Conservation (phyloP, 2,329 filamentous ascomycete species). For the Ilyonectria robusta region DNA sequence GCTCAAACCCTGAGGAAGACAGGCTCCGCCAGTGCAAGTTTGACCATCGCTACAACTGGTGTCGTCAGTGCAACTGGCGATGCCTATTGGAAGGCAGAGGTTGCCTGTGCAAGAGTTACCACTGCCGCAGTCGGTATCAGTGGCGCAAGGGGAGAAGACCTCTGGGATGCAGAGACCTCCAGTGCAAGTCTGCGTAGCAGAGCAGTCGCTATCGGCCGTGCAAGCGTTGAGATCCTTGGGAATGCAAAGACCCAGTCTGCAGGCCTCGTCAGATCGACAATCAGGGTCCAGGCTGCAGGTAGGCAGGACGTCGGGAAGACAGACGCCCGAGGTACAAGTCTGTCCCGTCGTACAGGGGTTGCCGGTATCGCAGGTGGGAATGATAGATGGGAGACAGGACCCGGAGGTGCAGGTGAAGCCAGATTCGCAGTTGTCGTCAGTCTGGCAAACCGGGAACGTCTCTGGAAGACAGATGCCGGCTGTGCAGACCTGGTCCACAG, state of each 20-base stretch:
- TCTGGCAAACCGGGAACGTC: slow-evolving; percentile 20
- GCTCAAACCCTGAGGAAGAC: slow-evolving; percentile 12
- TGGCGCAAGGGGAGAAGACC: slow-evolving; percentile 9
- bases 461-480: slow-evolving; percentile 21
- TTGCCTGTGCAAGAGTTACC: slow-evolving; percentile 10
- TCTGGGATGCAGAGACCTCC: slow-evolving; percentile 18
- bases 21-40: slow-evolving; percentile 9
- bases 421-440: slow-evolving; percentile 8
- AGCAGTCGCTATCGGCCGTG: slow-evolving; percentile 7
- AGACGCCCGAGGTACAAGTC: slow-evolving; percentile 14
- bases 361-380: slow-evolving; percentile 6
- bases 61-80: slow-evolving; percentile 8
- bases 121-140: slow-evolving; percentile 4
- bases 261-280: slow-evolving; percentile 18
- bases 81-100: slow-evolving; percentile 15
- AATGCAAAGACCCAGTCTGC: slow-evolving; percentile 21
- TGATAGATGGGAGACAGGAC: slow-evolving; percentile 9
- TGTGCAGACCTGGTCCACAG: slow-evolving; percentile 8
- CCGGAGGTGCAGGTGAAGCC: slow-evolving; percentile 7
- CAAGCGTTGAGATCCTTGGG: slow-evolving; percentile 3
- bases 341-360: slow-evolving; percentile 7
- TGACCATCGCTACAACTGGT: slow-evolving; percentile 6
- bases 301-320: slow-evolving; percentile 10
- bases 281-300: background rate
- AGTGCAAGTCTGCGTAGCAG: slow-evolving; percentile 8